Base-by-base conservation (phyloP, 2,329 filamentous ascomycete species). In the Monosporascus sp. region DNA sequence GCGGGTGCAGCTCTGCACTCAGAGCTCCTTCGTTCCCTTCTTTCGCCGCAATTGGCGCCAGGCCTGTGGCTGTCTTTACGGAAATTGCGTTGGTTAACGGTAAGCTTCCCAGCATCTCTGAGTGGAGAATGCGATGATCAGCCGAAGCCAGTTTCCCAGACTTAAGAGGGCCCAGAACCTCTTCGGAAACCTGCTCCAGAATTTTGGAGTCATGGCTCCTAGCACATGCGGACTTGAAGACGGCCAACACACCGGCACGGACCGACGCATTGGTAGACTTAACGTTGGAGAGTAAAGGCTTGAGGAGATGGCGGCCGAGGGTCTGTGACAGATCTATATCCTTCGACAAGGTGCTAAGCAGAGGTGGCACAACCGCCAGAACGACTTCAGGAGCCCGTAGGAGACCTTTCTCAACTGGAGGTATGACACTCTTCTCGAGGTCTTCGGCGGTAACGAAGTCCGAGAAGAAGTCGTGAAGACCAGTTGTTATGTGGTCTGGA, bases 331-430 rank as follows among this genome's bases (percentile, higher is more conserved):
- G 78, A 63, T 99, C 93, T 61, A 94, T 79, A 6, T 76, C 74
- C 28, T 74, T 67, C 1, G 91, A 85, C 7, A 99, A 74, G 28
- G 89, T 83, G 8, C 78, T 70, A 55, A 95, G 78, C 46, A 97
- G 77, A 14, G 87, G 84, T 6, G 86, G 82, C 49, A 97, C 74
- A 24, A 97, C 78, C 58, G 91, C 88, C 28, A 97, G 76, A 15
- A 96, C 85, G 44, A 97, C 86, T 71, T 99, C 94, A 1, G 94
- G 95, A 7, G 93, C 87, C 67, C 95, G 83, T 46, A 99, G 74
- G 52, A 99, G 79, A 6, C 89, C 86, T 72, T 96, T 97, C 66
- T 99, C 94, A 15, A 97, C 75, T 0, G 91, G 77, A 8, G 92
- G 90, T 24, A 95, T 78, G 35, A 97, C 66, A 44, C 93, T 84